Base-by-base conservation (phyloP, 495 filamentous ascomycete genomes). In the Parathielavia hyrcaniae region DNA sequence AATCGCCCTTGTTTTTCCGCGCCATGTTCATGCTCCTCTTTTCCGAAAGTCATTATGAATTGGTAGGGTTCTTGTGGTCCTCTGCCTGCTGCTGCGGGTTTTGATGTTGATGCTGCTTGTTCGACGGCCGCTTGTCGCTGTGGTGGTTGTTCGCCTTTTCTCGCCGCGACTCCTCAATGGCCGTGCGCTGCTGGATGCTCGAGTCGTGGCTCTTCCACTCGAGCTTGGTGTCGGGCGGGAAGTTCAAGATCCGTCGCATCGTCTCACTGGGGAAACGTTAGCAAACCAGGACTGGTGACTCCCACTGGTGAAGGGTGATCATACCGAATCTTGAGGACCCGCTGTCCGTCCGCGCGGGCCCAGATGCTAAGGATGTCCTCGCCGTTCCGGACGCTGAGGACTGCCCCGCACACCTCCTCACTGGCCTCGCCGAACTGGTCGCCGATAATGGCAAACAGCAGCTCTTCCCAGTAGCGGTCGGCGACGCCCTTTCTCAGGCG, bases 301-400 rank as follows among this genome's bases (percentile, higher is more conserved):
- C n/a, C n/a, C n/a, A n/a, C n/a, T n/a, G n/a, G n/a, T n/a, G n/a
- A n/a, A n/a, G 14, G 1, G 23, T 14, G 43, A 35, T 68, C 82
- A 64, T 82, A 96, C 90, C 91, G 85, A 62, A 98, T 96, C 78
- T 97, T 97, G 67, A 97, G 88, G 73, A 95, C 95, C 66, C 89
- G 84, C 61, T 89, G 88, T 17, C 91, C 91, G 63, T 93, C 86
- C 63, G 88, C 90, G 68, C 89, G 87, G 44, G 91, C 95, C 93
- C 93, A 98, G 65, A 98, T 89, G 75, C 90, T 96, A 70, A 98
- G 80, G 41, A 97, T 92, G 67, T 98, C 93, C 75, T 98, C 93
- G 22, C 91, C 91, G 69, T 90, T 92, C 56, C 93, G 80, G 53
- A 98, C 89, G 70, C 92, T 97, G 38, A 98, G 77, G 12, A 98